A percentile compares a stretch with the other conserved stretches of the same genome.
These are phyloP conservation scores for Backusella tuberculispora DNA, from an alignment of 192 early-diverging fungal genomes.

Conservation along the genomic window DNA sequence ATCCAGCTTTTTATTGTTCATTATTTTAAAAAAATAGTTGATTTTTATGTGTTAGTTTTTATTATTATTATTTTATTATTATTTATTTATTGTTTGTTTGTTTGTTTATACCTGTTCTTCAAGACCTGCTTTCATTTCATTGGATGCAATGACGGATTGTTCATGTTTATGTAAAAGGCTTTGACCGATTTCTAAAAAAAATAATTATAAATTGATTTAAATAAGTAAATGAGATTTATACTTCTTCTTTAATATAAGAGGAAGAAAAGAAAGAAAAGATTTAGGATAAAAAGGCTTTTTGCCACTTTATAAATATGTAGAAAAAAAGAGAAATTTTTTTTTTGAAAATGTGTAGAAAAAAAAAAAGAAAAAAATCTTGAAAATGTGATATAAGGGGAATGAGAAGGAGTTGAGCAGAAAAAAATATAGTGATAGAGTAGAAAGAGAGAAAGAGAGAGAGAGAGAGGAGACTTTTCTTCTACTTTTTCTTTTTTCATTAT, in stretches of 20 bases:
- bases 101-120: slow-evolving; percentile 25
- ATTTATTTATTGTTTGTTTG: neutral
- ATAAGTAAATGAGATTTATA: too few species aligned
- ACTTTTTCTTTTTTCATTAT: too few species aligned
- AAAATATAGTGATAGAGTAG: neutral
- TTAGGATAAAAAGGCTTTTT: neutral
- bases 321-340: too few species aligned
- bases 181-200: slow-evolving; percentile 38
- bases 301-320: neutral
- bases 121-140: slow-evolving; percentile 18
- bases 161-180: slow-evolving; percentile 36
- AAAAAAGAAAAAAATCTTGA: too few species aligned
- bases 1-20: slow-evolving; percentile 2
- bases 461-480: neutral
- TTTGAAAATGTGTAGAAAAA: too few species aligned
- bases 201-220: too few species aligned
- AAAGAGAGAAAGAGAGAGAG: neutral
- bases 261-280: neutral
- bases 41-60: neutral
- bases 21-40: too few species aligned
- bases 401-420: too few species aligned
- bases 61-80: neutral
- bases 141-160: slow-evolving; percentile 19
- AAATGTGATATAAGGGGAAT: too few species aligned
- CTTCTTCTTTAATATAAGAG: too few species aligned